phyloP scores from a whole-genome alignment of 108 stramenopile genomes.

The Nitzschia sp. region DNA sequence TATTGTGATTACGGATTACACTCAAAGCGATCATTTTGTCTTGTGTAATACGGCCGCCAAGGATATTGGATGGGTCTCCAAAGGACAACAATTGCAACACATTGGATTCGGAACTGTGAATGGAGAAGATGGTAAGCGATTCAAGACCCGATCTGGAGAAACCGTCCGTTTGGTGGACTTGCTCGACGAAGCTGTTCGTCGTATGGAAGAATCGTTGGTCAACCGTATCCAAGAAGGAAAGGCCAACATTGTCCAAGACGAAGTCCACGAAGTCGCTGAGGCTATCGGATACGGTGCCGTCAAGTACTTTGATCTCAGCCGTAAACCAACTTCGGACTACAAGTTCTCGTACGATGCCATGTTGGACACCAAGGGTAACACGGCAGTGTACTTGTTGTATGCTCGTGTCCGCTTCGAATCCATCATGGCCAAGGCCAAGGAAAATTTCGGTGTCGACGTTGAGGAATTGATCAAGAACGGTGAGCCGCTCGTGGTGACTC shows the following conservation, averaged over 20 bases:
- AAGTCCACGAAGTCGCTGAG: conserved; percentile 85
- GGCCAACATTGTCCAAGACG: conserved; percentile 78
- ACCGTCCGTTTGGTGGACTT: conserved; percentile 98
- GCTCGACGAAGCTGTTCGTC: conserved; percentile 89
- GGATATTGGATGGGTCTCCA: conserved; percentile 88
- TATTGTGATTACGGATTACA: conserved; percentile 96
- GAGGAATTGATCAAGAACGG: conserved; percentile 61
- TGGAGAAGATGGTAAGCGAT: conserved; percentile 97
- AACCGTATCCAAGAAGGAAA: conserved; percentile 74
- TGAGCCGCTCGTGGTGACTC: conserved; percentile 57
- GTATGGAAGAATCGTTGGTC: conserved; percentile 82
- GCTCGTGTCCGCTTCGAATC: conserved; percentile 95
- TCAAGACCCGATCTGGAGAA: conserved; percentile 97
- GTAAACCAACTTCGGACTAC: conserved; percentile 97
- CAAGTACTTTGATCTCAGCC: conserved; percentile 98
- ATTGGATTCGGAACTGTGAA: conserved; percentile 98
- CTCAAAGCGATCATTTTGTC: conserved; percentile 95
- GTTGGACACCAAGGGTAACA: conserved; percentile 98
- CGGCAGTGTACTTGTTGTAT: conserved; percentile 97
- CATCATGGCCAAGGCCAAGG: conserved; percentile 91
- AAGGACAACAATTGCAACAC: conserved; percentile 82
- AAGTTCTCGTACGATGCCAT: conserved; percentile 98
- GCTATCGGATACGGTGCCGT: conserved; percentile 98
- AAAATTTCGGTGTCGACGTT: conserved; percentile 72
- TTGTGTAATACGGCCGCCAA: conserved; percentile 93